phyloP scores from a whole-genome alignment of 2,329 filamentous ascomycete species.

The Clarireedia homoeocarpa region DNA sequence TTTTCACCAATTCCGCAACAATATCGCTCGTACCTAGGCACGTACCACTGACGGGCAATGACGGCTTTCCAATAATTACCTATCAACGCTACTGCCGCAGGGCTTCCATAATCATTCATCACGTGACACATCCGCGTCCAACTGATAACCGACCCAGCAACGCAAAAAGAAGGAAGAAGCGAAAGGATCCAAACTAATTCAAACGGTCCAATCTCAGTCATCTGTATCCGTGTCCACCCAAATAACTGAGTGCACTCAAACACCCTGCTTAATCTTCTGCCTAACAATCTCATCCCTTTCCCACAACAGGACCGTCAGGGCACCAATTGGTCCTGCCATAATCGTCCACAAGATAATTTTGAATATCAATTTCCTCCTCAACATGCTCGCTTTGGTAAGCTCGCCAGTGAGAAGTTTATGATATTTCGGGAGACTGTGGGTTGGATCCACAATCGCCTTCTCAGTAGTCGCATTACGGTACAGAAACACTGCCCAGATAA shows the following conservation, averaged over 20 bases:
- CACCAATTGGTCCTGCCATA: constrained; percentile 37
- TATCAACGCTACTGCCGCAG: too few relatives aligned
- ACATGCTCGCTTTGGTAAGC: constrained; percentile 16
- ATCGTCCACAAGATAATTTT: constrained; percentile 32
- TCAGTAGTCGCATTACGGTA: constrained; percentile 24
- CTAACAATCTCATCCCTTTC: constrained; percentile 37
- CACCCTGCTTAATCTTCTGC: constrained; percentile 23
- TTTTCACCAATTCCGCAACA: too few relatives aligned
- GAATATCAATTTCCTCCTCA: constrained; percentile 22
- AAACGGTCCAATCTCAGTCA: neutral
- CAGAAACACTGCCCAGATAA: constrained; percentile 38
- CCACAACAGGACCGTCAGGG: constrained; percentile 40
- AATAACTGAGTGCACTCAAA: constrained; percentile 3
- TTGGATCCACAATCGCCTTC: constrained; percentile 14
- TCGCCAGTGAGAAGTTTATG: constrained; percentile 13
- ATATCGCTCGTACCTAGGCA: too few relatives aligned
- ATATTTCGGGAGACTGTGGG: constrained; percentile 13
- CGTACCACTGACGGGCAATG: too few relatives aligned
- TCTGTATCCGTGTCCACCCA: neutral
- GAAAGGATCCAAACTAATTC: too few relatives aligned
- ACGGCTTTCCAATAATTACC: too few relatives aligned
- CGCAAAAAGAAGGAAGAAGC: too few relatives aligned
- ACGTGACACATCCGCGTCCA: too few relatives aligned
- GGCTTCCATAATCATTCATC: too few relatives aligned
- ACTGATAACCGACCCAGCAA: too few relatives aligned